These are phyloP conservation scores for Epichloe sibirici DNA, from an alignment of 2,329 filamentous ascomycete genomes.

Conservation along the genomic window DNA sequence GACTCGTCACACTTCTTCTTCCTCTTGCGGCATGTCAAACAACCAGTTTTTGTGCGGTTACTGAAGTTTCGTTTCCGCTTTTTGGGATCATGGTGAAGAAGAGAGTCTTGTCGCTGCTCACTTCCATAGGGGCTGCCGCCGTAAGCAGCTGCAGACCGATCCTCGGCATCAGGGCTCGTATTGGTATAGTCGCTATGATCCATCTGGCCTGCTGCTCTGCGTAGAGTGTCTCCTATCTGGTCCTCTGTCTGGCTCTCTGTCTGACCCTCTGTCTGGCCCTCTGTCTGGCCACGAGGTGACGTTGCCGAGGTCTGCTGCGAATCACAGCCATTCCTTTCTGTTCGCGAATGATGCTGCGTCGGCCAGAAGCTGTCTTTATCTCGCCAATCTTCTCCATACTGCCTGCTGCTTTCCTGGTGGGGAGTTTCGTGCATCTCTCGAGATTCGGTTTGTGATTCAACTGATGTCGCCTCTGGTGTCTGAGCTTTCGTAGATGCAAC, in stretches of 20 bases:
- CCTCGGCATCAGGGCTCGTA: conserved; percentile 43
- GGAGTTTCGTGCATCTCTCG: conserved; percentile 31
- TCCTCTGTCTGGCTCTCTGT: conserved; percentile 34
- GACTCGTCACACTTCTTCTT: conserved; percentile 98
- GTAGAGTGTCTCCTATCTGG: conserved; percentile 31
- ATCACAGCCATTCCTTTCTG: conserved; percentile 33
- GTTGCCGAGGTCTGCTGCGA: conserved; percentile 34
- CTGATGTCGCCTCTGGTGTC: conserved; percentile 21
- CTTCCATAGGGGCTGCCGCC: conserved; percentile 30
- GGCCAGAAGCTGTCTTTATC: conserved; percentile 38
- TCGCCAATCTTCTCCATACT: conserved; percentile 31
- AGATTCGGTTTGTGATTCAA: conserved; percentile 22
- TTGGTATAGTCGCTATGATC: conserved; percentile 39
- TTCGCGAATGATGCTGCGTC: conserved; percentile 31
- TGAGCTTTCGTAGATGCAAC: conserved; percentile 17
- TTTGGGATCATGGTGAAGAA: conserved; percentile 49
- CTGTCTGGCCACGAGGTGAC: conserved; percentile 32
- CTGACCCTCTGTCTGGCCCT: conserved; percentile 34
- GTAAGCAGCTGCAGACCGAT: conserved; percentile 29
- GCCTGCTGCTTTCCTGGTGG: conserved; percentile 34
- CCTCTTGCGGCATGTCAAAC: conserved; percentile 76
- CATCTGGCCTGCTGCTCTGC: conserved; percentile 31
- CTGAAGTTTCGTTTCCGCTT: conserved; percentile 75
- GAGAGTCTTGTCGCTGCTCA: conserved; percentile 34
- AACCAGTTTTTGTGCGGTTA: conserved; percentile 91